phyloP scores from a whole-genome alignment of 768 basidiomycete genomes.

The Collybia mongolica region DNA sequence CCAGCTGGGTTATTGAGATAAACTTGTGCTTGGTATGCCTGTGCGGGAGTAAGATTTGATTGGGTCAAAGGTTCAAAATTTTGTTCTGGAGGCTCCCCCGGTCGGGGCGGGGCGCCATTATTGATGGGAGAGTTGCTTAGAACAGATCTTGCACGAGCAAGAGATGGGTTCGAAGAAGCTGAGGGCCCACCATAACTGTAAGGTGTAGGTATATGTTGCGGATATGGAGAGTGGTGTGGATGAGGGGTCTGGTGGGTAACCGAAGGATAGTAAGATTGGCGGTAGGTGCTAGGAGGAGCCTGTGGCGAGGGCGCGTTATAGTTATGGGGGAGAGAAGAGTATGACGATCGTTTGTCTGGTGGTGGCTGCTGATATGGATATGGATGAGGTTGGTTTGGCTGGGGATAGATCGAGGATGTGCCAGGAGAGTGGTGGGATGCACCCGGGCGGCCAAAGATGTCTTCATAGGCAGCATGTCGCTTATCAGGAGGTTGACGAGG shows the following conservation, averaged over 20 bases:
- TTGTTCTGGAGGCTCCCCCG: slow-evolving; percentile 50
- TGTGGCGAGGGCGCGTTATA: slow-evolving; percentile 22
- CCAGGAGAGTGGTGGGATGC: slow-evolving; percentile 45
- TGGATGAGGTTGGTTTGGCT: slow-evolving; percentile 23
- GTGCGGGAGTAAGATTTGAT: slow-evolving; percentile 68
- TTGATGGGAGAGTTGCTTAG: slow-evolving; percentile 35
- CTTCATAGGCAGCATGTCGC: slow-evolving; percentile 79
- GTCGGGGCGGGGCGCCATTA: slow-evolving; percentile 42
- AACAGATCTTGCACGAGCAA: slow-evolving; percentile 51
- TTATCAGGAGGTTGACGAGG: slow-evolving; percentile 66
- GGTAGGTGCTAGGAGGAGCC: slow-evolving; percentile 23
- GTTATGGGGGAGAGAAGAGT: slow-evolving; percentile 33
- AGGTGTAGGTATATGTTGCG: slow-evolving; percentile 24
- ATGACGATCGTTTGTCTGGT: slow-evolving; percentile 48
- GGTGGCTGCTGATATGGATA: slow-evolving; percentile 37
- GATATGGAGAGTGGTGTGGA: slow-evolving; percentile 26
- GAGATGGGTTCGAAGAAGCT: slow-evolving; percentile 35
- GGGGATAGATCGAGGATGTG: slow-evolving; percentile 1
- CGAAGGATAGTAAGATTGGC: slow-evolving; percentile 39
- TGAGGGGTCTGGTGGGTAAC: slow-evolving; percentile 16
- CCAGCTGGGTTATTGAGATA: slow-evolving; percentile 44
- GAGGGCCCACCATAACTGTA: slow-evolving; percentile 27
- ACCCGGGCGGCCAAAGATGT: slow-evolving; percentile 82
- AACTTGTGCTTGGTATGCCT: slow-evolving; percentile 80
- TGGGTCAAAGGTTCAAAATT: slow-evolving; percentile 40